phyloP scores from a whole-genome alignment of 768 basidiomycete species.

The Boletus vinaceobasis region DNA sequence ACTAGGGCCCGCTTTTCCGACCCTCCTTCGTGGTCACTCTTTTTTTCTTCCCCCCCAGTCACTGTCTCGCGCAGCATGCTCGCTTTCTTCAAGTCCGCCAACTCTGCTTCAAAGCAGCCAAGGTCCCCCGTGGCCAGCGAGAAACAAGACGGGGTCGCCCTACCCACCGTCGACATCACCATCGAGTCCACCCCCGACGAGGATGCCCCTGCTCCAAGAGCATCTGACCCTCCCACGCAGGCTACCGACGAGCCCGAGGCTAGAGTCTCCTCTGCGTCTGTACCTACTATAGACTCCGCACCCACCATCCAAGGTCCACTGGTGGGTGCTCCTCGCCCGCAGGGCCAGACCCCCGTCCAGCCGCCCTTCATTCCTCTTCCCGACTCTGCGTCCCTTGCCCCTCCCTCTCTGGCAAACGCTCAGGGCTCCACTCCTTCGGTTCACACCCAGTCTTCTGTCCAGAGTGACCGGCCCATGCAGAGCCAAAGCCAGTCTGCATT shows the following conservation, averaged over 20 bases:
- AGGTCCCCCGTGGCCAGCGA: background rate
- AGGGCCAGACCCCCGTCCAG: conserved; percentile 1
- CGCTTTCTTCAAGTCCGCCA: conserved; percentile 23
- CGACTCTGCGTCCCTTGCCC: conserved; percentile 21
- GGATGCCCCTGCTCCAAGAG: background rate
- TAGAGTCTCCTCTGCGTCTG: conserved; percentile 19
- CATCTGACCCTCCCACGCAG: background rate
- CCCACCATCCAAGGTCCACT: conserved; percentile 22
- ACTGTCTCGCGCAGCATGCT: conserved; percentile 14
- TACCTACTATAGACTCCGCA: conserved; percentile 21
- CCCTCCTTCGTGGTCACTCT: conserved; percentile 1
- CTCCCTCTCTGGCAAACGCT: conserved; percentile 9
- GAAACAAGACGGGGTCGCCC: background rate
- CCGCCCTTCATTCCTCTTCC: conserved; percentile 9
- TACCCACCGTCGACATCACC: conserved; percentile 1
- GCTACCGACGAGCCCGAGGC: background rate
- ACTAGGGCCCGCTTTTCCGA: conserved; percentile 2
- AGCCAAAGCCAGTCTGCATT: conserved; percentile 28
- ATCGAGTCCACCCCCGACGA: background rate
- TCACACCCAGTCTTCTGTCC: conserved; percentile 15
- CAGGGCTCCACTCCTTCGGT: conserved; percentile 7
- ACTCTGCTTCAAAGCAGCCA: conserved; percentile 8
- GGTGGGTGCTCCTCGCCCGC: background rate
- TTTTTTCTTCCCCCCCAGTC: background rate
- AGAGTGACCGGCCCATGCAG: conserved; percentile 18